Evolutionary conservation across 1,139 yeast species (phyloP), one percentile per base, ranked within the genome.

Genomic region (Protomyces inundatus): DNA sequence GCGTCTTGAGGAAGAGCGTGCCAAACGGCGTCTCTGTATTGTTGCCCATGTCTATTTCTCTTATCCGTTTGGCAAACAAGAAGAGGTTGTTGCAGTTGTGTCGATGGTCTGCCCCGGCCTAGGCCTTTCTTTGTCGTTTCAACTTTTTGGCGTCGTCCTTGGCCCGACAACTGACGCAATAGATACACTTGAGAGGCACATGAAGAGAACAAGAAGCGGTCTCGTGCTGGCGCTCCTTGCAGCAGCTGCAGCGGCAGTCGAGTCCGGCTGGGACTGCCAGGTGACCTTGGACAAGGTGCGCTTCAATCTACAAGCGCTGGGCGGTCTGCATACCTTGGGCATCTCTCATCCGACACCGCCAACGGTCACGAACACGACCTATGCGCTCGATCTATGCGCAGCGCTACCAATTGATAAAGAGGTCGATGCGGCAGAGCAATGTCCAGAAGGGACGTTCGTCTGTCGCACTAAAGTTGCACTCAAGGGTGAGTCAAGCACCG

Each of bases 361-460:
- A 1, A 82, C 90, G 5, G 77, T 75, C 53, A 83, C 88, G 1
- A 80, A 78, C 62, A 74, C 79, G 46, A 79, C 82, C 2, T 88
- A 96, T 90, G 82, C 79, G 70, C 71, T 90, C 57, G 87, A 88
- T 54, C 79, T 89, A 10, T 88, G 95, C 75, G 84, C 82, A 55
- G 76, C 81, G 10, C 73, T 81, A 37, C 72, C 70, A 5, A 51
- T 60, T 68, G 53, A 67, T 68, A 60, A 67, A 16, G 70, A 73
- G 40, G 71, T 74, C 14, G 72, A 72, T 1, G 76, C 74, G 40
- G 75, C 72, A 4, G 74, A 77, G 4, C 72, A 73, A 32, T 90
- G 97, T 74, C 87, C 90, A 0, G 76, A 77, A 61, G 84, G 85
- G 68, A 82, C 90, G 1, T 88, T 87, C 68, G 62, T 58, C 6